Conservation (phyloP, 2,329 filamentous ascomycete species). For the Fusarium secorum region DNA sequence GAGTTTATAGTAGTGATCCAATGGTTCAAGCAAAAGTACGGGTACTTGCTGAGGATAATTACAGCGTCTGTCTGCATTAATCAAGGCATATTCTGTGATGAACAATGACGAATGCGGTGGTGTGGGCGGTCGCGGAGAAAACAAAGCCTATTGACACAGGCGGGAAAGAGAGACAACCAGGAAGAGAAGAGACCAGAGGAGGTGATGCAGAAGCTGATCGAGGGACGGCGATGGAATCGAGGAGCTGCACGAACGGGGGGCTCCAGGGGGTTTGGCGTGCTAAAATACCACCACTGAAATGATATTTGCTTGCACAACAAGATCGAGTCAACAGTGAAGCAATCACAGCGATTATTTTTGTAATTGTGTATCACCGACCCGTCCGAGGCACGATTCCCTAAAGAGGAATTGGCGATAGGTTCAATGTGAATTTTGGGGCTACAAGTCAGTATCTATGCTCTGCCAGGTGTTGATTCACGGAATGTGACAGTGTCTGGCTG, state of each 20-base stretch:
- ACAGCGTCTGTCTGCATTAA: not conserved
- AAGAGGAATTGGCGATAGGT: slow-evolving; percentile 36
- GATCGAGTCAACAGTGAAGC: not conserved
- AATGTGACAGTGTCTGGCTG: not conserved
- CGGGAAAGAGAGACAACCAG: slow-evolving; percentile 11
- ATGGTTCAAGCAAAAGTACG: not conserved
- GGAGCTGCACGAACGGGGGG: slow-evolving; percentile 20
- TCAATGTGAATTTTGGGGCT: slow-evolving; percentile 6
- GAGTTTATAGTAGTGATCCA: not conserved
- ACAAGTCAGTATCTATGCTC: not conserved
- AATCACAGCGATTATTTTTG: not conserved
- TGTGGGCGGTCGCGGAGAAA: slow-evolving; percentile 26
- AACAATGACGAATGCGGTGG: slow-evolving; percentile 19
- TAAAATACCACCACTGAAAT: slow-evolving; percentile 25
- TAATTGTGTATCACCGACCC: slow-evolving; percentile 16
- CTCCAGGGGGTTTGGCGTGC: slow-evolving; percentile 9
- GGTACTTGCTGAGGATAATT: not conserved
- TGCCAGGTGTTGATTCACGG: not conserved
- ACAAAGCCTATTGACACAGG: slow-evolving; percentile 3
- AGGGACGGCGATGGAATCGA: slow-evolving; percentile 13
- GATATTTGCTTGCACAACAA: slow-evolving; percentile 12
- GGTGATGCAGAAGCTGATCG: slow-evolving; percentile 23
- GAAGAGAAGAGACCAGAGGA: slow-evolving; percentile 20
- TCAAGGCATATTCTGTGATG: slow-evolving; percentile 3
- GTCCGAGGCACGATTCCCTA: slow-evolving; percentile 29